These are phyloP conservation scores for Mycena vulgaris DNA, from an alignment of 768 basidiomycete species.

Conservation along the genomic window DNA sequence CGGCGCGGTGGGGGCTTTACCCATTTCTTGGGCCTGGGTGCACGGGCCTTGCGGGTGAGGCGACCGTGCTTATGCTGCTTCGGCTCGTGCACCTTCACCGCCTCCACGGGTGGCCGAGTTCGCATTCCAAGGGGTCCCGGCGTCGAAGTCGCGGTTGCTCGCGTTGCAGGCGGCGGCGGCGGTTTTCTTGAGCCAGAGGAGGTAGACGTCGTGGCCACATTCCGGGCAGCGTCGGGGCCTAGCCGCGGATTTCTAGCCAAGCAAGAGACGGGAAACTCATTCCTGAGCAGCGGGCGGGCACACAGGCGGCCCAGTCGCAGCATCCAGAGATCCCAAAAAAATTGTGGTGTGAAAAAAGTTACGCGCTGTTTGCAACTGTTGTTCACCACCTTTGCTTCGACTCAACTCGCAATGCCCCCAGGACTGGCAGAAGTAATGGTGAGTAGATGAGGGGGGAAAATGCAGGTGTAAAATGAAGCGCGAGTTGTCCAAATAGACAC, in stretches of 20 bases:
- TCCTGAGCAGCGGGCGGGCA: background rate
- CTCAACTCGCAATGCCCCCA: too few relatives aligned
- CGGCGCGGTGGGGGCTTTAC: constrained; percentile 25
- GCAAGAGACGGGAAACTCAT: background rate
- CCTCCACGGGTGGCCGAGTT: background rate
- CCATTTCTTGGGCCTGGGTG: constrained; percentile 23
- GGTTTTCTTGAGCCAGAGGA: constrained; percentile 1
- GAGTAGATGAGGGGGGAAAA: too few relatives aligned
- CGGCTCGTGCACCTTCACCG: constrained; percentile 20
- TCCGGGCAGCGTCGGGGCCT: background rate
- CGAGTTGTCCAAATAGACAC: too few relatives aligned
- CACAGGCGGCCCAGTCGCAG: constrained; percentile 33
- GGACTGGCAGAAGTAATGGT: too few relatives aligned
- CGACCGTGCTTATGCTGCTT: constrained; percentile 29
- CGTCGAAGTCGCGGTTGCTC: background rate
- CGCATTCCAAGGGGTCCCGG: background rate
- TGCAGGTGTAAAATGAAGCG: too few relatives aligned
- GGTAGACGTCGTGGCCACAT: constrained; percentile 15
- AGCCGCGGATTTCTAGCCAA: background rate
- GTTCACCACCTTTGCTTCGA: background rate
- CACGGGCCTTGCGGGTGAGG: constrained; percentile 34
- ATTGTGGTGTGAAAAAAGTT: background rate
- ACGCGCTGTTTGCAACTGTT: constrained; percentile 13
- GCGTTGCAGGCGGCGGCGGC: constrained; percentile 9
- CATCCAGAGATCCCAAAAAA: constrained; percentile 20